Base-by-base conservation (phyloP, 2,329 filamentous ascomycete genomes). In the Polychaeton citri region DNA sequence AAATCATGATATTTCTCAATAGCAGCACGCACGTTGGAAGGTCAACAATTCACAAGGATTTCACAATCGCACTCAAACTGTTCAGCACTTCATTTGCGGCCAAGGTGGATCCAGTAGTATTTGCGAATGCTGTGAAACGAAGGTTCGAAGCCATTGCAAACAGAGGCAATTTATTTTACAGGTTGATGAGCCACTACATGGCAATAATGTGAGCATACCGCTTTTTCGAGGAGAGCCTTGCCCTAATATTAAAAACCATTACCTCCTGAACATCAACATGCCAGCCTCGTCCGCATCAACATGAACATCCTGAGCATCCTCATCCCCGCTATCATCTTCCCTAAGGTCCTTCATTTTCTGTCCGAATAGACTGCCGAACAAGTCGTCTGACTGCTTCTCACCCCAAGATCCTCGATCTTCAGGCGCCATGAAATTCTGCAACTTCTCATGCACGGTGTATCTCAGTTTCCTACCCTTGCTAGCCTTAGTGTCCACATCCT, bases 361-460 rank as follows among this genome's bases (percentile, higher is more conserved):
- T 4, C 67, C 67, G 45, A 70, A 66, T 46, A 71, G 44, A 43
- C 66, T 66, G 4, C 60, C 58, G 47, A 71, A 71, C 41, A 71
- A 48, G 44, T 70, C 67, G 43, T 90, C 83, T 40, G 85, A 75
- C 37, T 87, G 85, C 40, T 74, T 71, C 46, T 80, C 76, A 42
- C 83, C 81, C 90, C 90, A 98, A 12, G 59, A 61, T 3, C 80
- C 71, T 36, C 83, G 69, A 55, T 93, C 82, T 57, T 95, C 85
- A 0, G 86, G 79, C 8, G 87, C 87, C 86, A 95, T 95, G 54
- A 96, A 96, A 59, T 95, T 95, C 63, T 94, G 84, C 52, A 98
- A 61, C 66, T 96, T 96, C 65, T 96, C 88, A 54, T 96, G 87
- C 32, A 95, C 85, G 12, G 83, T 90, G 61, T 88, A 98, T 26